Percentiles rank a stretch among this genome's conserved stretches.
Evolutionary conservation across 768 basidiomycete species (phyloP).

Genomic region (Trametes coccinea): DNA sequence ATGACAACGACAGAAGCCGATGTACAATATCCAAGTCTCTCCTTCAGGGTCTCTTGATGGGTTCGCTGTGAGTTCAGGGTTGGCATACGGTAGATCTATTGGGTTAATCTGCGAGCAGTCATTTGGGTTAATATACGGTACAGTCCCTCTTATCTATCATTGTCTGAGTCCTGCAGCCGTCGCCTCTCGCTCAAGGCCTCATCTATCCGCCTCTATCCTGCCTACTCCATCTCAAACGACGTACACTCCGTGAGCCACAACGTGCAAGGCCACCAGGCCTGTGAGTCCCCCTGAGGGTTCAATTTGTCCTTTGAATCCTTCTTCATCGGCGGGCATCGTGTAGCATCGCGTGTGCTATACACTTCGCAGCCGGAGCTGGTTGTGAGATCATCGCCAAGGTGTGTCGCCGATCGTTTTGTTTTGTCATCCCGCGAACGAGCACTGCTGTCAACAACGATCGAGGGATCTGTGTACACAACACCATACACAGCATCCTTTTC

Average conservation of each 20-base stretch:
- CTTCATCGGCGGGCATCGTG: too few relatives aligned
- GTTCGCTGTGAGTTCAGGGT: background rate
- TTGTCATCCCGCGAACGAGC: background rate
- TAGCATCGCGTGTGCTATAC: too few relatives aligned
- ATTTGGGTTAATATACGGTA: background rate
- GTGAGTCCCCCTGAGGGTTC: too few relatives aligned
- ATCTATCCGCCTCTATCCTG: background rate
- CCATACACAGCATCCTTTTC: background rate
- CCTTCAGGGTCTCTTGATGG: background rate
- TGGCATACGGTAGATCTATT: background rate
- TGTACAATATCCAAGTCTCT: too few relatives aligned
- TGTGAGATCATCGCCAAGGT: background rate
- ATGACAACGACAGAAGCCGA: background rate
- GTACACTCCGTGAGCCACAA: too few relatives aligned
- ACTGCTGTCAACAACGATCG: slow-evolving; percentile 3
- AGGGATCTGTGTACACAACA: background rate
- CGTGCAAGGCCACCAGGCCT: too few relatives aligned
- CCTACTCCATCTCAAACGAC: too few relatives aligned
- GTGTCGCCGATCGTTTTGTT: background rate
- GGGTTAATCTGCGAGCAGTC: background rate
- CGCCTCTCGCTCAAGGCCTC: background rate
- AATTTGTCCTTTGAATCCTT: too few relatives aligned
- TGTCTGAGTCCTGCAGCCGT: background rate
- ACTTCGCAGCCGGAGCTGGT: too few relatives aligned
- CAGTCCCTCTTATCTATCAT: background rate